phyloP scores from a whole-genome alignment of 257 asterid genomes.

The Nemophila menziesii region DNA sequence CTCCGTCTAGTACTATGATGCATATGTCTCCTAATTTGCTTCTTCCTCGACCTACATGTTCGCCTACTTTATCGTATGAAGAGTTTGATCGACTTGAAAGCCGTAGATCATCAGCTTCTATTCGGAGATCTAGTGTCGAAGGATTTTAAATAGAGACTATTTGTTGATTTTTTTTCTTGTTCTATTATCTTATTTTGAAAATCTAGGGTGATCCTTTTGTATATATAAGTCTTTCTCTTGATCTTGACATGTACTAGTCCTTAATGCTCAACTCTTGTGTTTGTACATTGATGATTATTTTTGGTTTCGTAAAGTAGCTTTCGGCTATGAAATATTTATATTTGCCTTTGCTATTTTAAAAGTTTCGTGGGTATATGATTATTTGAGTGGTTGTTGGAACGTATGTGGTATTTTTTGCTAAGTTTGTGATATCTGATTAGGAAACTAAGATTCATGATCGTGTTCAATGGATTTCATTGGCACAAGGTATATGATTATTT shows the following conservation, averaged over 20 bases:
- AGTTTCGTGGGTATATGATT: too few species aligned
- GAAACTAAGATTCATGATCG: too few species aligned
- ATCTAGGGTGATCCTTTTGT: not conserved
- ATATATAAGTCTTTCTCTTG: not conserved
- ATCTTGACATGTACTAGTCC: not conserved
- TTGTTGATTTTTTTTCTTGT: slow-evolving; percentile 8
- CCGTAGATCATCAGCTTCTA: slow-evolving; percentile 40
- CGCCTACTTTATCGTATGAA: slow-evolving; percentile 39
- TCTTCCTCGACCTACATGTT: slow-evolving; percentile 44
- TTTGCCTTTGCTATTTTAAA: too few species aligned
- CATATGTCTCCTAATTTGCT: slow-evolving; percentile 35
- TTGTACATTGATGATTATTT: not conserved
- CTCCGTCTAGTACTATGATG: slow-evolving; percentile 34
- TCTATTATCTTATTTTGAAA: not conserved
- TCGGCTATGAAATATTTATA: not conserved
- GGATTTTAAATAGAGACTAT: slow-evolving; percentile 50
- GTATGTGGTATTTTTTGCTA: too few species aligned
- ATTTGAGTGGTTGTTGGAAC: too few species aligned
- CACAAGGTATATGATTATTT: too few species aligned
- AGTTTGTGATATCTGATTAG: too few species aligned
- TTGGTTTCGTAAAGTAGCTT: not conserved
- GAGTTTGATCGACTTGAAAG: slow-evolving; percentile 46
- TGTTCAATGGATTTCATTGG: too few species aligned
- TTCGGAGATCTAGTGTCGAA: slow-evolving; percentile 55
- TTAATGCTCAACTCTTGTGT: not conserved